These are phyloP conservation scores for Inonotus obliquus DNA, from an alignment of 1,284 basidiomycete genomes.

Conservation along the genomic window DNA sequence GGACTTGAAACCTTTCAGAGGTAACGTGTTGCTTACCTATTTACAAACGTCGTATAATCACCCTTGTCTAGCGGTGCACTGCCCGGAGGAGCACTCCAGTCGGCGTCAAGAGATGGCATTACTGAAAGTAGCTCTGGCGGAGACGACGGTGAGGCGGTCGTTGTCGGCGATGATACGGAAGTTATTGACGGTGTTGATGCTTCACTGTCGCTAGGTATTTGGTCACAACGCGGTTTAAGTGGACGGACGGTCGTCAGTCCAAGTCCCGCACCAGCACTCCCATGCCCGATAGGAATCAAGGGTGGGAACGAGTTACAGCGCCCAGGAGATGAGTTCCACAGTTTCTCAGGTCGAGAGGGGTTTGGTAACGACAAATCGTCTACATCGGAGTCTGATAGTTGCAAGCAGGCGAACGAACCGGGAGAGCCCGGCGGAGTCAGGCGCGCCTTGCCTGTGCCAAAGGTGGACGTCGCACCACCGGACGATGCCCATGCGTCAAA, in stretches of 20 bases:
- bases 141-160: constrained; percentile 34
- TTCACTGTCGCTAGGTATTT: constrained; percentile 32
- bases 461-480: not conserved
- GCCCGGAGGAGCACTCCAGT: constrained; percentile 20
- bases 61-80: constrained; percentile 23
- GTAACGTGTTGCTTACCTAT: constrained; percentile 43
- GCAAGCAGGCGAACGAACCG: constrained; percentile 4
- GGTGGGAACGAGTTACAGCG: constrained; percentile 11
- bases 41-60: constrained; percentile 57
- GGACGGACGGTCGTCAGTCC: not conserved
- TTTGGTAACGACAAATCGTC: not conserved
- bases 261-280: not conserved
- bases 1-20: not conserved
- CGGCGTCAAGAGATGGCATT: constrained; percentile 24
- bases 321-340: constrained; percentile 5
- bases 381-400: constrained; percentile 8
- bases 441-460: constrained; percentile 21
- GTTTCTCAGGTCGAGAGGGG: not conserved
- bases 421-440: constrained; percentile 18
- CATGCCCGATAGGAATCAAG: constrained; percentile 1
- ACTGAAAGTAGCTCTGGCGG: constrained; percentile 23
- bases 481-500: constrained; percentile 29
- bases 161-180: constrained; percentile 37
- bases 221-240: not conserved
- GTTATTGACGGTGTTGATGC: constrained; percentile 52